Evolutionary conservation across 2,329 filamentous ascomycete genomes (phyloP).

Genomic region (Daldinia sp.): DNA sequence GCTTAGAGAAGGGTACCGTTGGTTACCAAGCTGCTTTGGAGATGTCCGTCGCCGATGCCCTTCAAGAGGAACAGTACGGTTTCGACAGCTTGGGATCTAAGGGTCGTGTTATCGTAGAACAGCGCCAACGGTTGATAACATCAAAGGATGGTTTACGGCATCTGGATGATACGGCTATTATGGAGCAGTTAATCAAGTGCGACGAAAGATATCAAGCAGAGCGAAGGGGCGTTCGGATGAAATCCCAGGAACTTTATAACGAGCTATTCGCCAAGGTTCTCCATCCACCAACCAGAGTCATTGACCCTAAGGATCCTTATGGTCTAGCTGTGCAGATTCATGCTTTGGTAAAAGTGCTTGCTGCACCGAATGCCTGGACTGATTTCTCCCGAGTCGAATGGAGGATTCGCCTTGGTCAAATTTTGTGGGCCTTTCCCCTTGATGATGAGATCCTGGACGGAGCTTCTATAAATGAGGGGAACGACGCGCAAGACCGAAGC

Average conservation of each 20-base stretch:
- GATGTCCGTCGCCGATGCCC: slow-evolving; percentile 68
- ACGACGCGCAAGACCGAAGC: slow-evolving; percentile 59
- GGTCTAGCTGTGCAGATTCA: slow-evolving; percentile 75
- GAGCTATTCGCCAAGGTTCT: slow-evolving; percentile 69
- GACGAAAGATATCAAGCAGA: slow-evolving; percentile 64
- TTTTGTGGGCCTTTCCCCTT: slow-evolving; percentile 68
- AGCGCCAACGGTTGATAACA: slow-evolving; percentile 65
- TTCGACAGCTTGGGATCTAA: slow-evolving; percentile 65
- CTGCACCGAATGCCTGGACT: slow-evolving; percentile 73
- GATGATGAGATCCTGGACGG: slow-evolving; percentile 63
- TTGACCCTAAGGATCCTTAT: slow-evolving; percentile 66
- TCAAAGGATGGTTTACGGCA: slow-evolving; percentile 62
- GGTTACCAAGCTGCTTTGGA: slow-evolving; percentile 75
- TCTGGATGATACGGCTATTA: slow-evolving; percentile 64
- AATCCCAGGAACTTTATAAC: slow-evolving; percentile 66
- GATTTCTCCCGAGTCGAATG: slow-evolving; percentile 79
- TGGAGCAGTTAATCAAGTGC: slow-evolving; percentile 66
- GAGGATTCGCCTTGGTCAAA: slow-evolving; percentile 76
- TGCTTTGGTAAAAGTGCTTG: slow-evolving; percentile 71
- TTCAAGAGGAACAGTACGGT: slow-evolving; percentile 69
- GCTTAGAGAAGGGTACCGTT: slow-evolving; percentile 74
- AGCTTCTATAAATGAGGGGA: slow-evolving; percentile 59
- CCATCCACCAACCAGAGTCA: slow-evolving; percentile 63
- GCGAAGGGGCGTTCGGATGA: slow-evolving; percentile 57
- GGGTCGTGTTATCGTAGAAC: slow-evolving; percentile 62